Evolutionary conservation across 176 grass and related monocot species (phyloP).

Genomic region (Microstegium vimineum): DNA sequence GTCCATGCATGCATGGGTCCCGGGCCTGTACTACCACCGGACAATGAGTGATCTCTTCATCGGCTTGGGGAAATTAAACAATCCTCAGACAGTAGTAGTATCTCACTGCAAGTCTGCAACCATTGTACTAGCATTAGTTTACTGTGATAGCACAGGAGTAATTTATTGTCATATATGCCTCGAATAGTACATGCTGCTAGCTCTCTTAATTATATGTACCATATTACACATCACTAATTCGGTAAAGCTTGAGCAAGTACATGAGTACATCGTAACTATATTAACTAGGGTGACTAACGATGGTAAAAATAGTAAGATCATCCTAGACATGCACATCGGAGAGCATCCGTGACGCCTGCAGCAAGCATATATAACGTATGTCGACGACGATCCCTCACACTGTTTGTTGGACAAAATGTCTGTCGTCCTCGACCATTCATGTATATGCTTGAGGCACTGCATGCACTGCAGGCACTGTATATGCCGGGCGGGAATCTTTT

Average conservation of each 20-base stretch:
- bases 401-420: constrained; percentile 16
- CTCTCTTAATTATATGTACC: neutral
- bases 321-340: neutral
- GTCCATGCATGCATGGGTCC: too few species aligned
- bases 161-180: neutral
- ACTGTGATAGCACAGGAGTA: neutral
- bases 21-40: neutral
- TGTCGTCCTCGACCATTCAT: constrained; percentile 4
- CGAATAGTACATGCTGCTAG: neutral
- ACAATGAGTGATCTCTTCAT: constrained; percentile 11
- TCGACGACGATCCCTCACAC: constrained; percentile 22
- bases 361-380: neutral
- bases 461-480: too few species aligned
- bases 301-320: too few species aligned
- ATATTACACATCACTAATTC: neutral
- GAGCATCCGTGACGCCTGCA: too few species aligned
- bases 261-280: neutral
- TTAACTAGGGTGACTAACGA: neutral
- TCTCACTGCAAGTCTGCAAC: constrained; percentile 23
- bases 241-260: neutral
- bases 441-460: too few species aligned
- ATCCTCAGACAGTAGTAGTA: neutral
- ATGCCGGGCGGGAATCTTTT: too few species aligned
- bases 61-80: constrained; percentile 12
- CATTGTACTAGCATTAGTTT: constrained; percentile 3